phyloP scores from a whole-genome alignment of 2,329 filamentous ascomycete genomes.

The Meredithiella fracta region DNA sequence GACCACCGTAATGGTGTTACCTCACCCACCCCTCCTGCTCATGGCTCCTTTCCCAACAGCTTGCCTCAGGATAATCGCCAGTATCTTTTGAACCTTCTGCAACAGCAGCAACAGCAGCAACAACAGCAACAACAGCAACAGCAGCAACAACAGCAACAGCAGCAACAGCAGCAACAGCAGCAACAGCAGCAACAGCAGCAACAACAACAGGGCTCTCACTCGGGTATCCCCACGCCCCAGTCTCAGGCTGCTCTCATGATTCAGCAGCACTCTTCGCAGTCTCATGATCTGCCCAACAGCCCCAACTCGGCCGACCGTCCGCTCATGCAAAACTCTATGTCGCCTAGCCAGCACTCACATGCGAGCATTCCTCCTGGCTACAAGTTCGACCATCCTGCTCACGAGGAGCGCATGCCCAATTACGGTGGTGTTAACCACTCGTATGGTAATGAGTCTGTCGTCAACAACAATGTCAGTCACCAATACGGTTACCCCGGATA shows the following conservation, averaged over 20 bases:
- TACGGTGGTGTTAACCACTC: conserved; percentile 15
- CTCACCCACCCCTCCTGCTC: conserved; percentile 17
- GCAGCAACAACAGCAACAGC: conserved; percentile 12
- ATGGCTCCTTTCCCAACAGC: conserved; percentile 28
- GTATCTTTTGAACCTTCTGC: conserved; percentile 71
- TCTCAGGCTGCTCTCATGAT: conserved; percentile 18
- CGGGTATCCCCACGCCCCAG: conserved; percentile 24
- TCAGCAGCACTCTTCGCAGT: conserved; percentile 15
- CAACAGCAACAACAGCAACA: conserved; percentile 19
- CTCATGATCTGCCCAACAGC: conserved; percentile 18
- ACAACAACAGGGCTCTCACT: conserved; percentile 8
- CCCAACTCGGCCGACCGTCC: conserved; percentile 10
- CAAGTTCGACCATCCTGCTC: conserved; percentile 17
- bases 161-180: conserved; percentile 17
- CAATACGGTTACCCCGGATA: conserved; percentile 16
- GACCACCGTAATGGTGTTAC: conserved; percentile 20
- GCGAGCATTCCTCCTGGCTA: conserved; percentile 16
- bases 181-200: conserved; percentile 10
- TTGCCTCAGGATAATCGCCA: conserved; percentile 58
- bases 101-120: conserved; percentile 50
- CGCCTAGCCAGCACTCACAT: conserved; percentile 12
- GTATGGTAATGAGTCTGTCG: conserved; percentile 16
- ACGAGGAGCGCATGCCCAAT: conserved; percentile 16
- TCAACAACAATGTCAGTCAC: conserved; percentile 16
- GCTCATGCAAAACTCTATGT: conserved; percentile 16